Base-by-base conservation (phyloP, 2,329 filamentous ascomycete species). In the Xylaria multiplex region DNA sequence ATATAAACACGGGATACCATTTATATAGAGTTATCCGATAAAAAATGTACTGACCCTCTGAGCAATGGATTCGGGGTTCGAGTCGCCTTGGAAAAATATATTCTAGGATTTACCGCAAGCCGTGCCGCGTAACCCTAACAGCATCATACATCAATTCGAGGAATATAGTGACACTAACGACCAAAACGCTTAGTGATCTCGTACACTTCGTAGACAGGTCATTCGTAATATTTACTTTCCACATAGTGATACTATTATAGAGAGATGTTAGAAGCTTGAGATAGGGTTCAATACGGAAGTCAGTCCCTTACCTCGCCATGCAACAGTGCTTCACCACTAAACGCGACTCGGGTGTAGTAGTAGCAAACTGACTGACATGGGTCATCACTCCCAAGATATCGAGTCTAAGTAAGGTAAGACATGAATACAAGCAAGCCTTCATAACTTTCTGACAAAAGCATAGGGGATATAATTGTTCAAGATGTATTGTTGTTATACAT, bases 401-500 rank as follows among this genome's bases (percentile, higher is more conserved):
- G 30, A 61, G 57, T 57, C 48, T 6, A 8, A 40, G 53, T 54
- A 14, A 2, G n/a, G n/a, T n/a, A n/a, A 49, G 19, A 59, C 46
- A 54, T 13, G 37, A 30, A 19, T 14, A 57, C 22, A 2, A 32
- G 22, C 27, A 22, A 37, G 22, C n/a, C 35, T 7, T 11, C 42
- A 14, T 30, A 30, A 5, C 1, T 48, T 1, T 32, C 22, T 1
- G 2, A 50, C 35, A 48, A 54, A 59, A 48, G n/a, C 50, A 49
- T 53, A n/a, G 16, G 6, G 53, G 35, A 19, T 37, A 42, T 53
- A 53, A 40, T 57, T 54, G 9, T 65, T 74, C 68, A 75, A 64
- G 70, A 55, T 32, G 48, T 43, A 30, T 61, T 69, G 52, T 67
- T 70, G 6, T 66, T 65, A 14, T 69, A 70, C 54, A 80, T 72